Percentiles rank a stretch among this genome's conserved stretches.
Conservation (phyloP, 1,284 basidiomycete species). For the Pseudozyma pruni region DNA sequence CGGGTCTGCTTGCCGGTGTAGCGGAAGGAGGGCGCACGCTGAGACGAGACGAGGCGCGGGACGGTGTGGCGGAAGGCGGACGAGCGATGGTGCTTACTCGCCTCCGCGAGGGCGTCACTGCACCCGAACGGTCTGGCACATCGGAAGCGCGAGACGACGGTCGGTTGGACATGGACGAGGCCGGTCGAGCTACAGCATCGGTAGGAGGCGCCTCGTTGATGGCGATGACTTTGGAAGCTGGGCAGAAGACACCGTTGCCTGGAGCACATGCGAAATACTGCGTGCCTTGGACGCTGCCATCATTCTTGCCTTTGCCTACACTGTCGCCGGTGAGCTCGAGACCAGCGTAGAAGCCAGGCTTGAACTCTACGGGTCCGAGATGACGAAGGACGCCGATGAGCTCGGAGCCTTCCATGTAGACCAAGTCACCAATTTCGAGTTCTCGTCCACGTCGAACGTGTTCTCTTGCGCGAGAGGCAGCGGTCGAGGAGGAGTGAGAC, state of each 20-base stretch:
- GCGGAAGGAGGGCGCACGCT: conserved; percentile 44
- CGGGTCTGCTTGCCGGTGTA: conserved; percentile 37
- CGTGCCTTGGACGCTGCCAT: conserved; percentile 84
- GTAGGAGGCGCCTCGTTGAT: conserved; percentile 46
- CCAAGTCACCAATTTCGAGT: conserved; percentile 61
- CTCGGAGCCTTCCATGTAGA: conserved; percentile 52
- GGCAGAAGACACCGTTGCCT: conserved; percentile 89
- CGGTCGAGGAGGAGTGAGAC: conserved; percentile 38
- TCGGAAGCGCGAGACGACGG: conserved; percentile 47
- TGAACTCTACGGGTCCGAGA: conserved; percentile 59
- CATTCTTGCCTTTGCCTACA: conserved; percentile 91
- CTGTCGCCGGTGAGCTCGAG: conserved; percentile 63
- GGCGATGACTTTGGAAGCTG: conserved; percentile 76
- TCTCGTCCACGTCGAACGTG: conserved; percentile 32
- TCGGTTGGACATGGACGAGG: conserved; percentile 59
- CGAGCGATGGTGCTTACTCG: conserved; percentile 38
- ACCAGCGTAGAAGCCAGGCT: conserved; percentile 60
- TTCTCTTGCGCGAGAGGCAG: conserved; percentile 36
- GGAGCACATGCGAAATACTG: conserved; percentile 88
- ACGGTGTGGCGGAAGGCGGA: conserved; percentile 40
- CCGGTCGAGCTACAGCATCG: conserved; percentile 62
- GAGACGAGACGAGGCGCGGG: conserved; percentile 40
- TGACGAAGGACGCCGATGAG: conserved; percentile 62
- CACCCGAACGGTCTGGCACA: conserved; percentile 23
- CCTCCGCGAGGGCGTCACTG: conserved; percentile 39